A percentile compares a stretch with the other conserved stretches of the same genome.
Conservation (phyloP, 176 grass and related monocot genomes). For the Oryza glumipatula region DNA sequence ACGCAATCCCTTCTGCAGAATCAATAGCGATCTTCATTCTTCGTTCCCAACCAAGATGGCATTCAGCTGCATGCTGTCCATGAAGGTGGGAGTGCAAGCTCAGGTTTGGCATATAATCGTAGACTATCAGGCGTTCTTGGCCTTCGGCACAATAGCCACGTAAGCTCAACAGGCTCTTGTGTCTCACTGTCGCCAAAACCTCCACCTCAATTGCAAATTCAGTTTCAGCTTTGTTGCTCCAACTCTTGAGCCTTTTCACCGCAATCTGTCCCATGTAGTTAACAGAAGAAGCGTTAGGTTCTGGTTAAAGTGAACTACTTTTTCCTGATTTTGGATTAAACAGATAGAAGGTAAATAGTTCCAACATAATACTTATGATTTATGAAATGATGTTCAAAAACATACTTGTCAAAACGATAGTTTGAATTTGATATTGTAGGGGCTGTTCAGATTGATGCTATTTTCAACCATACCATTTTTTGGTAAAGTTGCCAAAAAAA, state of each 20-base stretch:
- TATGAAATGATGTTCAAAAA: not conserved
- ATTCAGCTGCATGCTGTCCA: conserved; percentile 74
- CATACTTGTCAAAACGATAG: not conserved
- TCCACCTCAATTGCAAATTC: conserved; percentile 78
- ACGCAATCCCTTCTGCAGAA: conserved; percentile 89
- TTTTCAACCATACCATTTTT: too few relatives aligned
- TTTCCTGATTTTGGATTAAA: not conserved
- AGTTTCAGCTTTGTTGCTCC: conserved; percentile 92
- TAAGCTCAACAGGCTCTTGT: conserved; percentile 78
- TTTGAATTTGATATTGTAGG: not conserved
- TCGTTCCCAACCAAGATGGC: conserved; percentile 69
- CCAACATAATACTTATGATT: not conserved
- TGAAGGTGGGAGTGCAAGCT: conserved; percentile 88
- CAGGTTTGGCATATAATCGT: conserved; percentile 83
- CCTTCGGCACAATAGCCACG: conserved; percentile 90
- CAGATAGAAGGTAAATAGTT: not conserved
- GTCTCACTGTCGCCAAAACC: conserved; percentile 74
- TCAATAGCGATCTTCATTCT: conserved; percentile 78
- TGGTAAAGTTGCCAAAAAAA: too few relatives aligned
- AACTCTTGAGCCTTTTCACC: conserved; percentile 88
- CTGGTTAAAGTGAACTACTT: not conserved
- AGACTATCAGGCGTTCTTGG: conserved; percentile 88
- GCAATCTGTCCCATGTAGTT: conserved; percentile 63
- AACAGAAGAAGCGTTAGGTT: not conserved
- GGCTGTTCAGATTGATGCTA: too few relatives aligned